These are phyloP conservation scores for Pleurotus djamor DNA, from an alignment of 768 basidiomycete species.

Conservation along the genomic window DNA sequence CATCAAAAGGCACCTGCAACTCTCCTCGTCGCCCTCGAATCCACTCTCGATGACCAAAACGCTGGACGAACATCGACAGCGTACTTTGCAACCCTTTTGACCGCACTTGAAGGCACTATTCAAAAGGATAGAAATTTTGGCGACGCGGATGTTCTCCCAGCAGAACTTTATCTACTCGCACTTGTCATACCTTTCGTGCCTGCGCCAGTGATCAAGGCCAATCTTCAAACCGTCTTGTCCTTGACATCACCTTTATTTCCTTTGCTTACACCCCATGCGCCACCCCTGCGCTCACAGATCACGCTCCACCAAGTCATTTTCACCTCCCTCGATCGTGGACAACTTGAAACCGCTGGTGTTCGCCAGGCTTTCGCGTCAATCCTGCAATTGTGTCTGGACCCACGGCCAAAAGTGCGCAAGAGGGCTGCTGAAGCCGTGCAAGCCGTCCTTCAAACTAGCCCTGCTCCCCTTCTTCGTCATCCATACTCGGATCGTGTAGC, in stretches of 20 bases:
- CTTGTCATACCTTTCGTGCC: constrained; percentile 78
- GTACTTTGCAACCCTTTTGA: constrained; percentile 91
- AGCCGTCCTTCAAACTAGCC: constrained; percentile 74
- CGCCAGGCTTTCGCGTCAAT: constrained; percentile 86
- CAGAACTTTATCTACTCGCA: constrained; percentile 82
- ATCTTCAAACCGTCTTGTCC: constrained; percentile 67
- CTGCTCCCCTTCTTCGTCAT: constrained; percentile 74
- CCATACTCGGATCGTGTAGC: constrained; percentile 84
- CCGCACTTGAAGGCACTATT: constrained; percentile 77
- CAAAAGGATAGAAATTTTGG: constrained; percentile 50
- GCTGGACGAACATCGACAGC: constrained; percentile 77
- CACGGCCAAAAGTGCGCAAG: constrained; percentile 91
- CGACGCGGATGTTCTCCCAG: constrained; percentile 80
- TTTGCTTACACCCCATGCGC: constrained; percentile 58
- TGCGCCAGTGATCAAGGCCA: constrained; percentile 74
- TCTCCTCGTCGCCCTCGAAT: constrained; percentile 82
- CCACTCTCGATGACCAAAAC: constrained; percentile 68
- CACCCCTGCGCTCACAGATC: constrained; percentile 85
- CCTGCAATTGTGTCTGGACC: constrained; percentile 80
- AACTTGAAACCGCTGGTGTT: constrained; percentile 64
- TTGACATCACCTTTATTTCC: constrained; percentile 82
- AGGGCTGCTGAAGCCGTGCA: constrained; percentile 84
- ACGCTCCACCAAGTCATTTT: constrained; percentile 72
- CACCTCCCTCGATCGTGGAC: constrained; percentile 64
- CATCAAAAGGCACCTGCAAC: constrained; percentile 91